Evolutionary conservation across 257 asterid species (phyloP).

Genomic region (Ophiorrhiza pumila): DNA sequence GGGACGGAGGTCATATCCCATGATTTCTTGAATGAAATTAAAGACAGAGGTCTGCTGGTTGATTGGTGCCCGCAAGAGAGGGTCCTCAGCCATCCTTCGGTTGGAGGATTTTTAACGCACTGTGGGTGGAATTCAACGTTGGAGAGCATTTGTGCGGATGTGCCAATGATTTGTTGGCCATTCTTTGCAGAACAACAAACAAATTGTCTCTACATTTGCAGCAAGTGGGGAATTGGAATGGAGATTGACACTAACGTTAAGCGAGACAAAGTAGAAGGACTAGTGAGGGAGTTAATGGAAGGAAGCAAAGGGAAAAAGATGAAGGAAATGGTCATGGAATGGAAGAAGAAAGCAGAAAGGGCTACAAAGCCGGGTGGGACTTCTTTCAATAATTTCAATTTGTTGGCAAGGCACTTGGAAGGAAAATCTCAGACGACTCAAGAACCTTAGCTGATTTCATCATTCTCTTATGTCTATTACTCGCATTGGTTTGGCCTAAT

Average conservation of each 20-base stretch:
- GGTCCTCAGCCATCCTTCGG: constrained; percentile 29
- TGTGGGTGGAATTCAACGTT: constrained; percentile 42
- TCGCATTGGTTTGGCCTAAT: not conserved
- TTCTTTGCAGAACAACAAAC: constrained; percentile 39
- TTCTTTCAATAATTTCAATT: constrained; percentile 23
- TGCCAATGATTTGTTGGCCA: constrained; percentile 46
- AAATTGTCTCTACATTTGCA: constrained; percentile 29
- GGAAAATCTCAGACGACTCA: not conserved
- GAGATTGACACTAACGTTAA: constrained; percentile 31
- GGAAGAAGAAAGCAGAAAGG: constrained; percentile 27
- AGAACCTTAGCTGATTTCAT: not conserved
- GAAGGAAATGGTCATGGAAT: constrained; percentile 28
- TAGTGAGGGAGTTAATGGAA: constrained; percentile 39
- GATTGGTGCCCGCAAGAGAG: constrained; percentile 46
- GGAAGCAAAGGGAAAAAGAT: constrained; percentile 29
- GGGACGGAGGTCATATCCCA: constrained; percentile 24
- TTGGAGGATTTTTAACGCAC: constrained; percentile 38
- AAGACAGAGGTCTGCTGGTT: constrained; percentile 30
- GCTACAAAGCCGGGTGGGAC: constrained; percentile 32
- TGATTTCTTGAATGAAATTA: constrained; percentile 26
- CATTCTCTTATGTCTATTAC: too few species aligned
- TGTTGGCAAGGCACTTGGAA: constrained; percentile 20
- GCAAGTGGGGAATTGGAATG: constrained; percentile 37
- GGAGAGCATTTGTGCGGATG: constrained; percentile 28
- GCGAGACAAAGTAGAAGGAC: constrained; percentile 29